Base-by-base conservation (phyloP, 2,329 filamentous ascomycete genomes). In the Neofusicoccum laricinum region DNA sequence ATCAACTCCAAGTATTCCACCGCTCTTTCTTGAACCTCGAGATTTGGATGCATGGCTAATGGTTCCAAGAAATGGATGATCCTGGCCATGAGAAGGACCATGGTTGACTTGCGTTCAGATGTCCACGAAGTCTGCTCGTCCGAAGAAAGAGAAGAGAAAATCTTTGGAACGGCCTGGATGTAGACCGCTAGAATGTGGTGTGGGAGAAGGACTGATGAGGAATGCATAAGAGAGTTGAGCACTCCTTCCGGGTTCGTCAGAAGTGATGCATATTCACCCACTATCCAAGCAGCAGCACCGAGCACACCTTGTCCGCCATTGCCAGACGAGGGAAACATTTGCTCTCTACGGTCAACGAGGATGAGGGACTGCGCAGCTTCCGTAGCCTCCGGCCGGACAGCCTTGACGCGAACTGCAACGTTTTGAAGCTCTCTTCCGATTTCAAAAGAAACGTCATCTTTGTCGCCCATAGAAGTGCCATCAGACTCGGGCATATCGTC, bases 21-120 rank as follows among this genome's bases (percentile, higher is more conserved):
- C 2, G 93, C 90, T 64, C 95, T 87, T 76, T 98, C 95, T 77
- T 99, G 95, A 3, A 99, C 93, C 74, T 99, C 95, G 1, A 99
- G 83, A 70, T 88, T 92, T 0, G 94, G 93, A 74, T 98, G 92
- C 45, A 89, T 83, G 0, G 88, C 87, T 15, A 98, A 78, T 0
- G 88, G 86, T 71, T 98, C 93, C 21, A 97, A 80, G 53, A 91
- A 90, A 73, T 95, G 87, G 19, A 96, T 86, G 6, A 97, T 87
- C 1, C 93, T 87, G 32, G 91, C 90, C 77, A 96, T 88, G 25
- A 96, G 81, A 3, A 98, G 84, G 8, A 90, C 87, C 38, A 90
- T 87, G 67, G 88, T 88, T 0, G 90, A 89, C 73, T 92, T 93
- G 64, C 90, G 84, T 72, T 90, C 87, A 0, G 86, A 75, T 10